A percentile compares a stretch with the other conserved stretches of the same genome.
phyloP scores from a whole-genome alignment of 2,329 filamentous ascomycete species.

The Trichoderma sp. region DNA sequence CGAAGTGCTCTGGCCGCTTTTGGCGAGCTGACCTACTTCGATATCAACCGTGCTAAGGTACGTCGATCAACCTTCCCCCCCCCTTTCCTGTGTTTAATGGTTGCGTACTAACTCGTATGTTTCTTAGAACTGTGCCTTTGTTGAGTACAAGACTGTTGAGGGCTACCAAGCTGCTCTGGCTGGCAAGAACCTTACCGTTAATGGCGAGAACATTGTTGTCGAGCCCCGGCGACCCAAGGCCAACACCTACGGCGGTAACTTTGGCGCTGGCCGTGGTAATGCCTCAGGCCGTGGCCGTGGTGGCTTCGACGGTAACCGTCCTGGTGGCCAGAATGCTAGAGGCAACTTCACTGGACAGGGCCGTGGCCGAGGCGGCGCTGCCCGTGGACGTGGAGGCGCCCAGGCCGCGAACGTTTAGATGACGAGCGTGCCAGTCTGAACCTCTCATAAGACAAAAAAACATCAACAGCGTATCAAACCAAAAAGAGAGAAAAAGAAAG shows the following conservation, averaged over 20 bases:
- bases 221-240: conserved; percentile 85
- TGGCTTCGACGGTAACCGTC: conserved; percentile 60
- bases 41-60: conserved; percentile 84
- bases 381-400: conserved; percentile 64
- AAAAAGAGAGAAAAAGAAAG: background rate
- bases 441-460: background rate
- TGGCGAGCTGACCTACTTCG: conserved; percentile 71
- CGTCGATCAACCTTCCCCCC: conserved; percentile 29
- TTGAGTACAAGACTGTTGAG: conserved; percentile 81
- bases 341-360: conserved; percentile 69
- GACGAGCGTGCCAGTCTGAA: background rate
- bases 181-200: conserved; percentile 83
- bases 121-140: conserved; percentile 87
- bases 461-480: background rate
- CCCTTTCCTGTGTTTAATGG: background rate
- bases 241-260: conserved; percentile 68
- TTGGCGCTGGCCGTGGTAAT: conserved; percentile 63
- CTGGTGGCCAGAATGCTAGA: conserved; percentile 63
- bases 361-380: conserved; percentile 66
- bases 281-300: conserved; percentile 65
- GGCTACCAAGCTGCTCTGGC: conserved; percentile 81
- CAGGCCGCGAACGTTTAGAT: conserved; percentile 52
- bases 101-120: background rate
- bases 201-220: conserved; percentile 78
- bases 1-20: conserved; percentile 70